Percentiles rank a stretch among this genome's conserved stretches.
Conservation (phyloP, 2,329 filamentous ascomycete genomes). For the Dactylellina sp. region DNA sequence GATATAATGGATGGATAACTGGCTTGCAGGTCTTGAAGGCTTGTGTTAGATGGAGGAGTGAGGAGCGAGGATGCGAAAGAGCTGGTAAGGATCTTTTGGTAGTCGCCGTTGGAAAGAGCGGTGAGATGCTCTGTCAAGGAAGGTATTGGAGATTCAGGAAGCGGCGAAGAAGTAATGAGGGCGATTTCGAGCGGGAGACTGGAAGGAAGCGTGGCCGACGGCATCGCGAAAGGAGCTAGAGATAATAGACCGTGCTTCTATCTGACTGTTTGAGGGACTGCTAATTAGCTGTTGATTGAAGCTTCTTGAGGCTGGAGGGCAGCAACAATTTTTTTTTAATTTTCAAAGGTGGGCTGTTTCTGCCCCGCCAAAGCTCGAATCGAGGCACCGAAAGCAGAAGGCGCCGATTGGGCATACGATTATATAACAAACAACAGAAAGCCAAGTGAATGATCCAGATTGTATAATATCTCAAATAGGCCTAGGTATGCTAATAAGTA, state of each 20-base stretch:
- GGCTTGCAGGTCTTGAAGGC: not conserved
- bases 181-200: slow-evolving; percentile 43
- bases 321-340: slow-evolving; percentile 28
- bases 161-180: slow-evolving; percentile 31
- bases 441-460: not conserved
- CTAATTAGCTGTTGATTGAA: too few species aligned
- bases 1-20: slow-evolving; percentile 26
- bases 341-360: slow-evolving; percentile 12
- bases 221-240: slow-evolving; percentile 24
- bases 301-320: slow-evolving; percentile 14
- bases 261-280: too few species aligned
- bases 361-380: slow-evolving; percentile 15
- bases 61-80: slow-evolving; percentile 29
- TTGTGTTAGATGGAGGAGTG: not conserved
- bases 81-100: slow-evolving; percentile 37
- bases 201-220: slow-evolving; percentile 35
- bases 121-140: slow-evolving; percentile 24
- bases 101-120: slow-evolving; percentile 27
- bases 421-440: not conserved
- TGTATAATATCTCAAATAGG: not conserved
- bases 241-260: too few species aligned
- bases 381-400: not conserved
- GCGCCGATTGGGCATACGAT: not conserved
- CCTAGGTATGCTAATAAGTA: not conserved
- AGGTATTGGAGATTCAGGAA: slow-evolving; percentile 31